These are phyloP conservation scores for Candida railenensis DNA, from an alignment of 805 yeast species.

Conservation along the genomic window DNA sequence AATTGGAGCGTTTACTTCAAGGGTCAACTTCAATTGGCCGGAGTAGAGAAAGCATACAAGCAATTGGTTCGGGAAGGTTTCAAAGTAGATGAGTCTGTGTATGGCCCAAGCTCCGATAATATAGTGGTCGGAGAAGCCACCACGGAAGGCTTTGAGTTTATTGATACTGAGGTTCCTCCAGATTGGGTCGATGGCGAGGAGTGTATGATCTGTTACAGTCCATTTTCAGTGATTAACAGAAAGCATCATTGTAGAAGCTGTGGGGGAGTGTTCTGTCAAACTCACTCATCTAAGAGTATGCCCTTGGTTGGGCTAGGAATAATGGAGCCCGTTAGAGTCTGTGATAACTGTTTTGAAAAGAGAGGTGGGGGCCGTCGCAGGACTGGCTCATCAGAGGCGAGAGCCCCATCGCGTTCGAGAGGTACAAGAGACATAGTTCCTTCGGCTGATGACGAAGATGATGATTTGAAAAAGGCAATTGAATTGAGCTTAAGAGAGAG, in stretches of 20 bases:
- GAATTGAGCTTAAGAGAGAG: slow-evolving; percentile 71
- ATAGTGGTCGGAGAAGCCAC: slow-evolving; percentile 20
- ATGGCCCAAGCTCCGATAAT: slow-evolving; percentile 42
- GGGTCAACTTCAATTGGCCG: slow-evolving; percentile 60
- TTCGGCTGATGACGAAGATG: slow-evolving; percentile 50
- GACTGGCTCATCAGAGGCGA: background rate
- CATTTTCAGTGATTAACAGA: slow-evolving; percentile 79
- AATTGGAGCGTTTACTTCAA: slow-evolving; percentile 77
- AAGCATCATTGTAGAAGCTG: slow-evolving; percentile 97
- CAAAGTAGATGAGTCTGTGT: slow-evolving; percentile 36
- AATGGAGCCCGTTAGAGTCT: slow-evolving; percentile 85
- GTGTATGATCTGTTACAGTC: slow-evolving; percentile 87
- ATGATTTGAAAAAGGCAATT: slow-evolving; percentile 73
- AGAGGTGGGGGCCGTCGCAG: background rate
- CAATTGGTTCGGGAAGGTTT: slow-evolving; percentile 62
- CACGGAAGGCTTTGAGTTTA: slow-evolving; percentile 45
- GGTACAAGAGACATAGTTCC: background rate
- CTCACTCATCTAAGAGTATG: slow-evolving; percentile 71
- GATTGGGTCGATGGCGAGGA: slow-evolving; percentile 96
- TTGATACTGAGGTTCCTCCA: slow-evolving; percentile 92
- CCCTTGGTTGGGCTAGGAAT: slow-evolving; percentile 85
- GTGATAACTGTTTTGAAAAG: slow-evolving; percentile 82
- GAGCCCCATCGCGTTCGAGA: too few species aligned
- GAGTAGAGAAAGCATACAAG: slow-evolving; percentile 62
- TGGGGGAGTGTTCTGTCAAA: slow-evolving; percentile 90